Evolutionary conservation across 2,329 filamentous ascomycete genomes (phyloP), one percentile per base, ranked within the genome.

Genomic region (Botrytis paeoniae): DNA sequence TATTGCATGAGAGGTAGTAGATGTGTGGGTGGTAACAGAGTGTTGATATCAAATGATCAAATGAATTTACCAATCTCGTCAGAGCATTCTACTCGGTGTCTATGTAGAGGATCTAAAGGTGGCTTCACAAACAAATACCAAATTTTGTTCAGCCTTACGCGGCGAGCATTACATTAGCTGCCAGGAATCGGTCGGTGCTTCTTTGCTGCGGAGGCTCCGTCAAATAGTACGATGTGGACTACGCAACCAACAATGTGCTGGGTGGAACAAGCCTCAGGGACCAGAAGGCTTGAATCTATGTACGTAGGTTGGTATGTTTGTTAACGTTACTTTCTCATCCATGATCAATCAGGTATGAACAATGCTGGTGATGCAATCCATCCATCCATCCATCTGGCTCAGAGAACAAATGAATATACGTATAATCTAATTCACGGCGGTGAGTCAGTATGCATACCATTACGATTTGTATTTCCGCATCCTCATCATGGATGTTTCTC

Each of bases 301-400:
- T 63, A 43, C 65, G 48, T 57, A 41, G 65, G 45, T 66, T 54
- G 45, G n/a, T 9, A 54, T 41, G 65, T 41, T 43, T 69, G 65
- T 69, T 57, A 69, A 69, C 65, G 65, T 69, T 69, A 69, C 65
- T 57, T 69, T 69, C 65, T n/a, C 48, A 69, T 57, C 65, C 65
- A 57, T 69, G 65, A 41, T 41, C 37, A 25, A 32, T 41, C 35
- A 16, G 65, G 48, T 18, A 32, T 41, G 37, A 32, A 57, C 22
- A n/a, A 59, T 69, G 48, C 35, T 68, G 45, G 18, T 29, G 35
- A 32, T 64, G 37, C 65, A 35, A 57, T 25, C 29, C 18, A 39
- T 68, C 45, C 64, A 45, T 45, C 7, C 39, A 25, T 32, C 8
- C 7, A 22, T 59, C 5, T 41, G 12, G 48, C 16, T 39, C 18